Conservation (phyloP, 306 rosid genomes). For the Medicago truncatula region DNA sequence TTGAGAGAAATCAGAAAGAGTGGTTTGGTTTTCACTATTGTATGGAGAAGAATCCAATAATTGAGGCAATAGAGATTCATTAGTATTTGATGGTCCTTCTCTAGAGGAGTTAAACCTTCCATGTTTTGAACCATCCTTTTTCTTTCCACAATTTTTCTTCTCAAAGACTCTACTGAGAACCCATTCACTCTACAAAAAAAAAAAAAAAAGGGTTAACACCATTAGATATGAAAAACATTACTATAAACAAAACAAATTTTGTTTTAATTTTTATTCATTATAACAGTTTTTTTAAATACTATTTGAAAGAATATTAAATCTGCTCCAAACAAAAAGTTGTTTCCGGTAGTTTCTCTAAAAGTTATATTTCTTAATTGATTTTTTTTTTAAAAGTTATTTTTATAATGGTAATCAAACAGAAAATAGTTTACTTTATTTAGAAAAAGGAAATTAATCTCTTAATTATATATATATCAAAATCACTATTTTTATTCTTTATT, state of each 20-base stretch:
- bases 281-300: too few relatives aligned
- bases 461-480: background rate
- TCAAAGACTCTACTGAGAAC: conserved; percentile 65
- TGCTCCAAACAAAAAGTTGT: background rate
- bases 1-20: conserved; percentile 45
- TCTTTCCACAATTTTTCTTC: conserved; percentile 54
- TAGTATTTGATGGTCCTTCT: conserved; percentile 10
- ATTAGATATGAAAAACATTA: background rate
- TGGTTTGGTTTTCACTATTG: conserved; percentile 42
- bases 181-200: conserved; percentile 72
- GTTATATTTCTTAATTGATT: too few relatives aligned
- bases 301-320: background rate
- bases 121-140: conserved; percentile 44
- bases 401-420: too few relatives aligned
- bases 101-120: conserved; percentile 45
- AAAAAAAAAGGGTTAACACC: background rate
- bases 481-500: background rate
- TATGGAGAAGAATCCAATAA: conserved; percentile 60
- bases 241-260: too few relatives aligned
- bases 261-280: background rate
- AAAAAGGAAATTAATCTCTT: background rate
- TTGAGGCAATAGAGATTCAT: conserved; percentile 49
- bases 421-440: too few relatives aligned
- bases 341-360: background rate
- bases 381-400: too few relatives aligned